Percentiles rank a stretch among this genome's conserved stretches.
phyloP scores from a whole-genome alignment of 2,329 filamentous ascomycete species.

The Pseudogymnoascus sp. region DNA sequence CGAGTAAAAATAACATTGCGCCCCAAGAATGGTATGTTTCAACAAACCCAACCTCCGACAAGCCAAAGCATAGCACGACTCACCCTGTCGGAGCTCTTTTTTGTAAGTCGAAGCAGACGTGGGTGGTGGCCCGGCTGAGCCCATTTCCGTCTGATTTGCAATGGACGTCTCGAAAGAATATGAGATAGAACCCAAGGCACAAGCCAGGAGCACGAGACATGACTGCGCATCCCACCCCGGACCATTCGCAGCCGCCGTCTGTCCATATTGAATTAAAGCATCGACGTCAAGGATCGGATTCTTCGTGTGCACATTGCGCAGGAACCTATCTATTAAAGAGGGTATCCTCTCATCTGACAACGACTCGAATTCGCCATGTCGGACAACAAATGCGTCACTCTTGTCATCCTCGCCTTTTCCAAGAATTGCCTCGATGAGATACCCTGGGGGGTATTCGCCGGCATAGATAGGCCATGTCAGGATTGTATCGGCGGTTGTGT shows the following conservation, averaged over 20 bases:
- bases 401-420: background rate
- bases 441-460: constrained; percentile 6
- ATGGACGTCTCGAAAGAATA: constrained; percentile 21
- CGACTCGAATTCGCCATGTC: constrained; percentile 1
- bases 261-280: constrained; percentile 21
- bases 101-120: background rate
- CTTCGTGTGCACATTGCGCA: constrained; percentile 31
- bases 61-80: constrained; percentile 28
- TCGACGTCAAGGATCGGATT: constrained; percentile 32
- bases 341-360: constrained; percentile 25
- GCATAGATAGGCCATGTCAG: constrained; percentile 26
- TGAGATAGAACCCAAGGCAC: constrained; percentile 27
- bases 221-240: constrained; percentile 28
- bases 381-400: background rate
- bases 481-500: constrained; percentile 24
- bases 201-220: constrained; percentile 29
- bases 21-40: constrained; percentile 26
- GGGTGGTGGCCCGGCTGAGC: background rate
- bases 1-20: constrained; percentile 35
- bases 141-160: constrained; percentile 6
- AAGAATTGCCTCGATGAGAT: constrained; percentile 1
- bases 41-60: constrained; percentile 26
- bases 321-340: constrained; percentile 26
- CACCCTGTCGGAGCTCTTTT: constrained; percentile 20
- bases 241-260: constrained; percentile 23